These are phyloP conservation scores for Zychaea mexicana DNA, from an alignment of 371 early-diverging fungal genomes.

Conservation along the genomic window DNA sequence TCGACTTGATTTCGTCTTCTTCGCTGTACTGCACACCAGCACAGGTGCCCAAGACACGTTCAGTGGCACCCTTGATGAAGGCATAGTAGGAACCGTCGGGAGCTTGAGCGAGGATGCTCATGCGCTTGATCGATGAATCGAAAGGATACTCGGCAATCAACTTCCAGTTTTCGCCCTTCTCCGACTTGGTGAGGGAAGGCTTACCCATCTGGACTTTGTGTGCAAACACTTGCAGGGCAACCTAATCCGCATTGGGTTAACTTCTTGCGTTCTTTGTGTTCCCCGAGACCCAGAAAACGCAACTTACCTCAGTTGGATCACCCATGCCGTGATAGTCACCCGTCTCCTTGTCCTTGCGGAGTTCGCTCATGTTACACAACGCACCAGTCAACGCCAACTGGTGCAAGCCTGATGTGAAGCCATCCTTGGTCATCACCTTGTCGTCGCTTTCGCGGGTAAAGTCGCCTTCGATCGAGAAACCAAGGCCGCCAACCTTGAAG, in stretches of 20 bases:
- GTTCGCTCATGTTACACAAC: conserved; percentile 77
- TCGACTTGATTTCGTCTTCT: conserved; percentile 30
- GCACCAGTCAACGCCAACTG: conserved; percentile 55
- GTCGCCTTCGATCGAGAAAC: conserved; percentile 50
- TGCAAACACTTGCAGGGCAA: conserved; percentile 79
- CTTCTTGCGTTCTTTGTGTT: neutral
- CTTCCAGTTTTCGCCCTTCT: conserved; percentile 47
- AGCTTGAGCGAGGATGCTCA: conserved; percentile 81
- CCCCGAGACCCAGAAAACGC: conserved; percentile 21
- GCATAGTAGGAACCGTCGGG: conserved; percentile 54
- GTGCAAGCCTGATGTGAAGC: conserved; percentile 40
- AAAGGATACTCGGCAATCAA: conserved; percentile 83
- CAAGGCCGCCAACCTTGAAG: conserved; percentile 64
- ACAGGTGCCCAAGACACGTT: conserved; percentile 71
- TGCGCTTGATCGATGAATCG: conserved; percentile 88
- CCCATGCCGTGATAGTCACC: conserved; percentile 76
- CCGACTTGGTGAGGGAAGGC: conserved; percentile 47
- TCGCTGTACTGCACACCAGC: conserved; percentile 48
- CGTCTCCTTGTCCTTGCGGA: conserved; percentile 59
- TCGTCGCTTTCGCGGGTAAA: conserved; percentile 28
- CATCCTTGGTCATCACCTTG: conserved; percentile 24
- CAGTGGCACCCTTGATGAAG: conserved; percentile 77
- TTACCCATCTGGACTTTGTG: conserved; percentile 73
- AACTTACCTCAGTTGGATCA: conserved; percentile 79
- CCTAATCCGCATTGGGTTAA: conserved; percentile 12